A percentile compares a stretch with the other conserved stretches of the same genome.
Evolutionary conservation across 1,139 yeast species (phyloP).

Genomic region (Scheffersomyces titani): DNA sequence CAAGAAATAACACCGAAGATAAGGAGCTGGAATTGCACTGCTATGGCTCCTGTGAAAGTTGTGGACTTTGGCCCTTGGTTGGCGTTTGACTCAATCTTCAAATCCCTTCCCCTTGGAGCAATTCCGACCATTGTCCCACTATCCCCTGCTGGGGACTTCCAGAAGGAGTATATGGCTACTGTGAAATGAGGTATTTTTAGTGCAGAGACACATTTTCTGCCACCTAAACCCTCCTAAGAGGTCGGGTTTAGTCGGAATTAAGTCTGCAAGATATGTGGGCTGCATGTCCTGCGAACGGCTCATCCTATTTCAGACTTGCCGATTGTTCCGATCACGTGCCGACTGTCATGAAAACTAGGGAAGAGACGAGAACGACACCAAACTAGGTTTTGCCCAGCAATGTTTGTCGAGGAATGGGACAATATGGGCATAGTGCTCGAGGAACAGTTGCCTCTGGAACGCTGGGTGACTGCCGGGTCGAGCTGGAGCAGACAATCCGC

Average conservation of each 20-base stretch:
- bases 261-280: neutral
- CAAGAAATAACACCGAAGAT: too few species aligned
- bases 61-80: neutral
- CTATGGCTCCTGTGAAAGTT: neutral
- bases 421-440: neutral
- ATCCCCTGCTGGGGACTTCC: neutral
- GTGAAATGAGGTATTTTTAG: neutral
- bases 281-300: neutral
- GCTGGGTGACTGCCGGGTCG: neutral
- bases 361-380: neutral
- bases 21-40: too few species aligned
- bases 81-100: neutral
- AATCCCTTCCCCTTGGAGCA: neutral
- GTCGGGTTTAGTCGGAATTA: neutral
- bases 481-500: too few species aligned
- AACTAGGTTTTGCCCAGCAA: too few species aligned
- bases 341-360: neutral
- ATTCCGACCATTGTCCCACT: neutral
- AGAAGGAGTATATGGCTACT: neutral
- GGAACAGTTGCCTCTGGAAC: neutral
- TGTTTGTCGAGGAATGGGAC: neutral
- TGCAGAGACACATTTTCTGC: neutral
- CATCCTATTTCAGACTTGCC: slow-evolving; percentile 4
- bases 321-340: slow-evolving; percentile 19
- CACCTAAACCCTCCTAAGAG: neutral